Evolutionary conservation across 176 grass and related monocot genomes (phyloP).

Genomic region (Areca catechu): DNA sequence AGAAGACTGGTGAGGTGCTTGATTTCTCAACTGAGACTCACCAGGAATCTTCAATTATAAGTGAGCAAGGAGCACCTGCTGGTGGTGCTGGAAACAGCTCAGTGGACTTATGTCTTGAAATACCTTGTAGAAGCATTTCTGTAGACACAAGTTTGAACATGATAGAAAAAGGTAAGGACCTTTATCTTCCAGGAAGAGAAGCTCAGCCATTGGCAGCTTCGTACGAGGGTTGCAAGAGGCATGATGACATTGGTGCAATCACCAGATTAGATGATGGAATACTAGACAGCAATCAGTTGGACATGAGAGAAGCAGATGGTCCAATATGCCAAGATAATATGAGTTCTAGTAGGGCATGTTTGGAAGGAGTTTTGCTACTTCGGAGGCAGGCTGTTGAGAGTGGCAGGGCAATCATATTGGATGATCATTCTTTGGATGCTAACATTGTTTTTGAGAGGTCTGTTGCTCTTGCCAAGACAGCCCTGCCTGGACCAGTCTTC

Average conservation of each 20-base stretch:
- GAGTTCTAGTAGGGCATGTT: constrained; percentile 16
- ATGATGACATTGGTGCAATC: background rate
- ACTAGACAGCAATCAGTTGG: background rate
- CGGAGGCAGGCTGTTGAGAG: constrained; percentile 51
- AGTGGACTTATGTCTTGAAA: constrained; percentile 19
- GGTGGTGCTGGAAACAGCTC: constrained; percentile 11
- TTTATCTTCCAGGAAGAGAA: too few species aligned
- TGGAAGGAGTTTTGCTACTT: constrained; percentile 60
- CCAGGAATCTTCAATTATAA: constrained; percentile 1
- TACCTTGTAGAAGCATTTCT: constrained; percentile 10
- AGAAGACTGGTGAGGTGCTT: background rate
- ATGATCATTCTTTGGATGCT: constrained; percentile 41
- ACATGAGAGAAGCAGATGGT: constrained; percentile 16
- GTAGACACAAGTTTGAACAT: constrained; percentile 16
- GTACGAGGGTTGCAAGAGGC: background rate
- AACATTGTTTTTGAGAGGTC: constrained; percentile 56
- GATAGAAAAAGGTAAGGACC: background rate
- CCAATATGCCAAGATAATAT: constrained; percentile 1
- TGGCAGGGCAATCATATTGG: constrained; percentile 47
- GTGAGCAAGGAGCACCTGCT: constrained; percentile 18
- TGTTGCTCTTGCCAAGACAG: constrained; percentile 49
- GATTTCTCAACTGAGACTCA: constrained; percentile 9
- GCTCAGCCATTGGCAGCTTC: too few species aligned
- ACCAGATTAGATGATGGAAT: background rate
- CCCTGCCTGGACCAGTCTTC: constrained; percentile 31